Evolutionary conservation across 345 rosid genomes (phyloP), one percentile per base, ranked within the genome.

Genomic region (Corchorus olitorius): DNA sequence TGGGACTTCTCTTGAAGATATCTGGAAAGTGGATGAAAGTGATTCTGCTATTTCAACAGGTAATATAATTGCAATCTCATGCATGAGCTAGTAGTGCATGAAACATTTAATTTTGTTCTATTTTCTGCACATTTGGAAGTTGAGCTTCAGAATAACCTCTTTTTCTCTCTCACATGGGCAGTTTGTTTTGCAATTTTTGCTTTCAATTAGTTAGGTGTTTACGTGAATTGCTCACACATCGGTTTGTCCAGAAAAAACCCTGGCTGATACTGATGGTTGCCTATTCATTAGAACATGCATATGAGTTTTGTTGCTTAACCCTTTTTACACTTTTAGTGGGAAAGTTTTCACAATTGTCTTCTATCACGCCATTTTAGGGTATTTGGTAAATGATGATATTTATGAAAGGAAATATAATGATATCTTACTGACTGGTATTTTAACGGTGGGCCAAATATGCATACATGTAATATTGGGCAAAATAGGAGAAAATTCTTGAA

Each of bases 1-100:
- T 34, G 92, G 93, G 75, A 73, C 82, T 70, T 75, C 85, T 74
- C 83, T 83, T 71, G 92, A 87, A 78, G 89, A 88, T 77, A 73
- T 95, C 61, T 87, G 93, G 97, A 89, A 85, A 60, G 80, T 49
- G 33, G 84, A 83, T 61, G 81, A 72, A 41, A 78, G 76, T 70
- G 77, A 76, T 70, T 73, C 83, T 50, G 79, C 85, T 72, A 66
- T 84, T 66, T 79, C 77, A 54, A 59, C 83, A 72, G 93, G 92
- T 87, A 89, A 83, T 61, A 73, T 72, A 66, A 50, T 41, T 70
- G 58, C 54, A 19, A 76, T 76, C 64, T 76, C 6, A 35, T 75
- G 17, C 65, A 39, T 49, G 12, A 49, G 72, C 54, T 74, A 17
- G 41, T 53, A 64, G 35, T 65, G 77, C 65, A 64, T 63, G 65